Percentiles rank a stretch among this genome's conserved stretches.
phyloP scores from a whole-genome alignment of 2,329 filamentous ascomycete genomes.

The Claviceps humidiphila region DNA sequence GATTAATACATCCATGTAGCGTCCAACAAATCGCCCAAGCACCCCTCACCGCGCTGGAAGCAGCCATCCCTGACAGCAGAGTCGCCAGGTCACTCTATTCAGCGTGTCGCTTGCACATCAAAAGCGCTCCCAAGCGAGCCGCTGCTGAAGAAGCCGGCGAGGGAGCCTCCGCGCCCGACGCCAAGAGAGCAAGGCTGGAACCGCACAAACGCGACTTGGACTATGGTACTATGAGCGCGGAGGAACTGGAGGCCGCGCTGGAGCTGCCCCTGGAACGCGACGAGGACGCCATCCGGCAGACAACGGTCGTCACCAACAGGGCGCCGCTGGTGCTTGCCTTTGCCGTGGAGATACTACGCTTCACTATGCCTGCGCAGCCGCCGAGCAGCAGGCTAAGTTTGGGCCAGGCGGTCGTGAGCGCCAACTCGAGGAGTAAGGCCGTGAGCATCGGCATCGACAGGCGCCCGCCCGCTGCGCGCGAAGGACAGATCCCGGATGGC shows the following conservation, averaged over 20 bases:
- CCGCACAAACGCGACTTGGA: constrained; percentile 22
- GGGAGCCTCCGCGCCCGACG: constrained; percentile 6
- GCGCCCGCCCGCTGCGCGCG: constrained; percentile 45
- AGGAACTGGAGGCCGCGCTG: constrained; percentile 50
- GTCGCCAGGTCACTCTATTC: constrained; percentile 36
- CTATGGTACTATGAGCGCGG: constrained; percentile 32
- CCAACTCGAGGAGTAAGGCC: constrained; percentile 67
- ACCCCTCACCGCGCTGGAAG: constrained; percentile 28
- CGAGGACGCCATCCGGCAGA: constrained; percentile 45
- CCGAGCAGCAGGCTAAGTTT: constrained; percentile 72
- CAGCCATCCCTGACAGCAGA: constrained; percentile 34
- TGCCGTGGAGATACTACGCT: constrained; percentile 56
- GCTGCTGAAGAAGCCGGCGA: constrained; percentile 6
- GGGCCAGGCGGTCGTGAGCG: constrained; percentile 71
- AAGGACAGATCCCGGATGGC: constrained; percentile 60
- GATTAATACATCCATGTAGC: constrained; percentile 17
- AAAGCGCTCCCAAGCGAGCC: constrained; percentile 22
- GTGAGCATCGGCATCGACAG: constrained; percentile 59
- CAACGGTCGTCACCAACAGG: constrained; percentile 58
- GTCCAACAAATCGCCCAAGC: constrained; percentile 43
- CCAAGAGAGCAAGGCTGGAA: constrained; percentile 22
- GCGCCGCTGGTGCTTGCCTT: constrained; percentile 76
- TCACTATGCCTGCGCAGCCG: constrained; percentile 78
- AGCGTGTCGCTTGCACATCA: constrained; percentile 40
- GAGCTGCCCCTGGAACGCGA: constrained; percentile 42